phyloP scores from a whole-genome alignment of 345 rosid genomes.

The Salix suchowensis region DNA sequence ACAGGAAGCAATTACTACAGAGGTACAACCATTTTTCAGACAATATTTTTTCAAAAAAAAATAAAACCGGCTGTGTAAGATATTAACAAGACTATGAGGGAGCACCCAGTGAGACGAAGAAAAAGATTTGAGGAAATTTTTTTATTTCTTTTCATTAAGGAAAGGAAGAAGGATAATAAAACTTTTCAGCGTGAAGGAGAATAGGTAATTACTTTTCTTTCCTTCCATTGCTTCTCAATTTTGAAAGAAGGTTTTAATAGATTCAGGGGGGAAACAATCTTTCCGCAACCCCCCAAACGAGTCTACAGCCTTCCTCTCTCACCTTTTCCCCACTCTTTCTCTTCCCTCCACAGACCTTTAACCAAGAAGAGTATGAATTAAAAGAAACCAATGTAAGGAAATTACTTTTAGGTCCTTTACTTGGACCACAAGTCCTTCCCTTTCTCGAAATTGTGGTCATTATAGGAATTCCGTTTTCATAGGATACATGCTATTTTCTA shows the following conservation, averaged over 20 bases:
- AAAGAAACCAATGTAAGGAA: no score
- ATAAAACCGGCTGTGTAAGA: background rate
- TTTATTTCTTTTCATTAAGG: background rate
- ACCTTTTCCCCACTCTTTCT: background rate
- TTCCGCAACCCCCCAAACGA: background rate
- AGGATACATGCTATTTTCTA: no score
- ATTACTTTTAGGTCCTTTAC: no score
- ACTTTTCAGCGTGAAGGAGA: background rate
- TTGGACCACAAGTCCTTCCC: no score
- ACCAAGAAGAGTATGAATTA: background rate
- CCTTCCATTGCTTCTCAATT: background rate
- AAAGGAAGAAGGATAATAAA: background rate
- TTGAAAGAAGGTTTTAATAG: background rate
- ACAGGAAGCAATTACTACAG: background rate
- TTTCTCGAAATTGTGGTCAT: no score
- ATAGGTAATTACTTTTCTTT: background rate
- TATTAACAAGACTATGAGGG: background rate
- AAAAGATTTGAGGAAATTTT: background rate
- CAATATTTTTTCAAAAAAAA: background rate
- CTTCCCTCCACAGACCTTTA: background rate
- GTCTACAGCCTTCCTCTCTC: background rate
- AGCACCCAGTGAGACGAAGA: background rate
- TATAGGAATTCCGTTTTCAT: no score
- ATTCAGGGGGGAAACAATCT: background rate
- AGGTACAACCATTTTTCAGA: background rate